These are phyloP conservation scores for Recurvomyces mirabilis DNA, from an alignment of 495 filamentous ascomycete species.

Conservation along the genomic window DNA sequence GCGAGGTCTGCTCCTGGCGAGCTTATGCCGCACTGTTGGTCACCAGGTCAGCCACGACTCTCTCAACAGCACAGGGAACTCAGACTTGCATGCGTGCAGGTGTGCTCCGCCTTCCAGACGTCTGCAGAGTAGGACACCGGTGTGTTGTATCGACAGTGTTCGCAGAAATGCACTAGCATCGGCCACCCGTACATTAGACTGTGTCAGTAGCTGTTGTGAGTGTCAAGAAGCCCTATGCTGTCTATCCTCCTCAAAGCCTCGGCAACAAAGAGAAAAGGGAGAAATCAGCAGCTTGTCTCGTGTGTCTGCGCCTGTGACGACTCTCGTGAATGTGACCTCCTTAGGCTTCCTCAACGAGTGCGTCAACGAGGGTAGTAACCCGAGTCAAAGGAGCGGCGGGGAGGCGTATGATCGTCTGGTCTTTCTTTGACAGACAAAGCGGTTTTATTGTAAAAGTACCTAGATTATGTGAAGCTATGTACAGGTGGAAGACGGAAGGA, in stretches of 20 bases:
- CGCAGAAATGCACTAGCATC: constrained; percentile 31
- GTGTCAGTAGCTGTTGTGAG: too few species aligned
- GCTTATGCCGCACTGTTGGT: constrained; percentile 29
- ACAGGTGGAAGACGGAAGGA: too few species aligned
- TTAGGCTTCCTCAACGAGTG: background rate
- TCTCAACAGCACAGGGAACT: background rate
- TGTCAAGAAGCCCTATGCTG: too few species aligned
- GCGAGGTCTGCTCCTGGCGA: constrained; percentile 26
- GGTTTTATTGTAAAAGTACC: too few species aligned
- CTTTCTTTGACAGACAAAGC: background rate
- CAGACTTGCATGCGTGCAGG: constrained; percentile 31
- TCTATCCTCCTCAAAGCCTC: too few species aligned
- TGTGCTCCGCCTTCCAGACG: constrained; percentile 29
- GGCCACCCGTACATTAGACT: constrained; percentile 18
- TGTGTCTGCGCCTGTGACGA: too few species aligned
- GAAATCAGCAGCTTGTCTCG: too few species aligned
- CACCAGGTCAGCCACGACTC: constrained; percentile 19
- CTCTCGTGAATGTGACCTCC: background rate
- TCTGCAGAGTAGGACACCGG: constrained; percentile 29
- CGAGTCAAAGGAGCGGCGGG: too few species aligned
- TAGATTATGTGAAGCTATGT: too few species aligned
- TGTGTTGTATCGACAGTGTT: constrained; percentile 28
- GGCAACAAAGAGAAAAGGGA: too few species aligned
- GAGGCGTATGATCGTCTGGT: background rate
- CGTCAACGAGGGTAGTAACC: too few species aligned